Base-by-base conservation (phyloP, 2,329 filamentous ascomycete species). In the Aspergillus pseudonomiae region DNA sequence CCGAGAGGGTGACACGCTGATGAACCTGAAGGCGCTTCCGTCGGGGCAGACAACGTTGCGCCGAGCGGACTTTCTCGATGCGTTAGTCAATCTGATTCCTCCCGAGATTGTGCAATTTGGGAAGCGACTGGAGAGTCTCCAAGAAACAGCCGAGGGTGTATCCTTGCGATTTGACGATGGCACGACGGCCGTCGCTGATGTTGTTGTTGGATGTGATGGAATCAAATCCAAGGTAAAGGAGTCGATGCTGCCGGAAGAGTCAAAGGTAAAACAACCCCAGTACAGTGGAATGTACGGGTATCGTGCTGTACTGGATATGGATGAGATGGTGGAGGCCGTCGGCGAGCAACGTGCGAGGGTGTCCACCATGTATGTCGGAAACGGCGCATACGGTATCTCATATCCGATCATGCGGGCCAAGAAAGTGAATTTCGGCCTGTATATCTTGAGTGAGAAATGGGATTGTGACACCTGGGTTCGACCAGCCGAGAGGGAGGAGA, bases 171-270 rank as follows among this genome's bases (percentile, higher is more conserved):
- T 79, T 61, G 68, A 74, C 19, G 77, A 79, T 66, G 74, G 75
- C 24, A 71, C 63, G 0, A 50, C 62, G 1, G 72, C 70, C 1
- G n/a, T 12, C 2, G 75, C 75, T 0, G 74, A 77, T 62, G 69
- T 74, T 1, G 74, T 78, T 6, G 63, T 79, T 53, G 77, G 77
- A 0, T 76, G 73, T 55, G 77, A 79, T 66, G 77, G 77, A 2
- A 76, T 79, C 26, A 68, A 69, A 28, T 75, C 73, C 2, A 64
- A 59, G 34, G 72, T 74, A 0, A 74, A 73, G 52, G 67, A 73
- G 59, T 70, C 65, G 6, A 61, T 78, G 39, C 46, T 76, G 4
- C 60, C 60, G 16, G 60, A 57, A 10, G 60, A 61, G 24, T 57
- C 45, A 5, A 32, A 28, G 36, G 26, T 41, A 19, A 57, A 46